Conservation (phyloP, 73 alveolate genomes). For the Uronychia setigera region DNA sequence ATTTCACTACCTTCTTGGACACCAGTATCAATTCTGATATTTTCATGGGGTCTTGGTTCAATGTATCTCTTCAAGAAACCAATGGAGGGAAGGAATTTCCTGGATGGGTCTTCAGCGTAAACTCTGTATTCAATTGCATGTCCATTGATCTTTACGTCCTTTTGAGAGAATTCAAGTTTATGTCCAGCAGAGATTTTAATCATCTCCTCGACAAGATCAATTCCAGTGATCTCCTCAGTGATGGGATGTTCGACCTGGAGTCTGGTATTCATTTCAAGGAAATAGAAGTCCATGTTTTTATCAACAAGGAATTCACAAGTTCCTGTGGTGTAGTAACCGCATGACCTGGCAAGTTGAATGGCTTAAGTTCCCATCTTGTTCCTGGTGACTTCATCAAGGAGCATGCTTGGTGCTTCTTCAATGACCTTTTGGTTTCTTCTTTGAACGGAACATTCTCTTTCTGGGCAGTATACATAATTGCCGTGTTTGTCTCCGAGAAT, state of each 20-base stretch:
- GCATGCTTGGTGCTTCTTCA: constrained; percentile 79
- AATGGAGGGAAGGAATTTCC: constrained; percentile 67
- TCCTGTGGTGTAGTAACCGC: constrained; percentile 79
- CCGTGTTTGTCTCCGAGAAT: constrained; percentile 67
- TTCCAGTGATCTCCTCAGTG: constrained; percentile 83
- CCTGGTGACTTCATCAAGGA: constrained; percentile 66
- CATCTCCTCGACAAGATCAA: constrained; percentile 76
- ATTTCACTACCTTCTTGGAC: constrained; percentile 64
- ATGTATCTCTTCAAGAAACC: constrained; percentile 52
- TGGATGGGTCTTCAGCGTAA: constrained; percentile 66
- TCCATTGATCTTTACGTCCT: constrained; percentile 59
- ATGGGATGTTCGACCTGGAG: constrained; percentile 86
- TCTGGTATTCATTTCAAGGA: constrained; percentile 80
- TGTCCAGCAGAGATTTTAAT: constrained; percentile 78
- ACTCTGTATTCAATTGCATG: constrained; percentile 61
- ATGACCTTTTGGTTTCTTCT: constrained; percentile 81
- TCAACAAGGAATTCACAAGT: constrained; percentile 81
- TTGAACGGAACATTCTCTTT: constrained; percentile 82
- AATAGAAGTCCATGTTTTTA: constrained; percentile 68
- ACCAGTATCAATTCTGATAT: constrained; percentile 68
- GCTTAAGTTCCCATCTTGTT: constrained; percentile 79
- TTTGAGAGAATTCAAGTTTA: constrained; percentile 39
- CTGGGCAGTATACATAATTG: constrained; percentile 74
- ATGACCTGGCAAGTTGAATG: constrained; percentile 64
- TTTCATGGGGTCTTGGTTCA: constrained; percentile 46